Percentiles rank a stretch among this genome's conserved stretches.
Evolutionary conservation across 2,329 filamentous ascomycete species (phyloP).

Genomic region (Pyricularia grisea): DNA sequence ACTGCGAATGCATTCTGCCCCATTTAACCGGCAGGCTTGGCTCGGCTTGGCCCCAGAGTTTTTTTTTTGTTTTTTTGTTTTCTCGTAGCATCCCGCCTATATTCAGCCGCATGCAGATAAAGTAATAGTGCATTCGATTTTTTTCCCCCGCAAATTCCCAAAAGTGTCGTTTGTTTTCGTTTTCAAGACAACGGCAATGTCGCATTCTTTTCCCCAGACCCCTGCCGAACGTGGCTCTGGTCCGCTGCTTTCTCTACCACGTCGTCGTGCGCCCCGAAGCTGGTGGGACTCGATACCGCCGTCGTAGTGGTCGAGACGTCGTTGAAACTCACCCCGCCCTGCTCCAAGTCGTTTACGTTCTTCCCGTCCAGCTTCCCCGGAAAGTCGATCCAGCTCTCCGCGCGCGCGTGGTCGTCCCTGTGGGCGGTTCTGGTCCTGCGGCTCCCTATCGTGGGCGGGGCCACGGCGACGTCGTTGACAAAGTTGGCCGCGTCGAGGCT

Average conservation of each 20-base stretch:
- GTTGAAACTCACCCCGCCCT: not conserved
- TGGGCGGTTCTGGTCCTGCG: not conserved
- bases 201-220: not conserved
- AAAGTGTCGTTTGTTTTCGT: not conserved
- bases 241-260: not conserved
- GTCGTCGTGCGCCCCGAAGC: not conserved
- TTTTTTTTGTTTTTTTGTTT: too few relatives aligned
- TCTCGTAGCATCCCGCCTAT: not conserved
- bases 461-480: not conserved
- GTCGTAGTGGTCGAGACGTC: not conserved
- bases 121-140: not conserved
- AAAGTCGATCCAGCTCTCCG: slow-evolving; percentile 6
- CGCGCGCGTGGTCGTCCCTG: not conserved
- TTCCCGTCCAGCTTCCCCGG: slow-evolving; percentile 3
- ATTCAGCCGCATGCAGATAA: not conserved
- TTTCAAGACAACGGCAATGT: not conserved
- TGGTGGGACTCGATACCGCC: not conserved
- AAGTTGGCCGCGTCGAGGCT: not conserved
- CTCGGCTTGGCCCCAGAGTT: not conserved
- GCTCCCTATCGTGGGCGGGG: not conserved
- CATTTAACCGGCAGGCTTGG: not conserved
- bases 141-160: not conserved
- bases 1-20: not conserved
- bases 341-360: not conserved
- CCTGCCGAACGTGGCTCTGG: not conserved